A percentile compares a stretch with the other conserved stretches of the same genome.
Evolutionary conservation across 495 filamentous ascomycete genomes (phyloP).

Genomic region (Neurospora sp.): DNA sequence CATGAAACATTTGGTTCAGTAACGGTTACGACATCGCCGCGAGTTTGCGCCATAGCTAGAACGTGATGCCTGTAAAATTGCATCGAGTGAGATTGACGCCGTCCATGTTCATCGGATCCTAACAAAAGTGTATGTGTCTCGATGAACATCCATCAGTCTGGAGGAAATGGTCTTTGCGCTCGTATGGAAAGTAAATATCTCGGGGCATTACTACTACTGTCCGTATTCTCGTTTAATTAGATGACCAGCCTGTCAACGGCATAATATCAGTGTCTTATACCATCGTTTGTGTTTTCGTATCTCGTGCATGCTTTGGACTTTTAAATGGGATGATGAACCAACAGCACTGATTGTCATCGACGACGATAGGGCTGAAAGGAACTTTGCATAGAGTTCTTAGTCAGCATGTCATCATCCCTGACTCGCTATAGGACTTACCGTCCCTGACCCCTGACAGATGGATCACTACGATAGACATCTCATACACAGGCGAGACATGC

Average conservation of each 20-base stretch:
- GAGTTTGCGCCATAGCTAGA: not conserved
- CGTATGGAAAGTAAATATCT: not conserved
- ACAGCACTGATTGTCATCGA: not conserved
- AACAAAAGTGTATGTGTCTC: not conserved
- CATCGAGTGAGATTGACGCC: not conserved
- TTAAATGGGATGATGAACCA: not conserved
- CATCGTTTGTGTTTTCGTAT: not conserved
- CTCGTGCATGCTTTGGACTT: not conserved
- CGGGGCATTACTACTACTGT: not conserved
- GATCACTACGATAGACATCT: not conserved
- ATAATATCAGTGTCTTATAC: not conserved
- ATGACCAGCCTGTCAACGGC: not conserved
- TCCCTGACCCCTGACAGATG: no score
- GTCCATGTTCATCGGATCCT: not conserved
- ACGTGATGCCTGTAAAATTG: not conserved
- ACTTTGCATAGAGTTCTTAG: not conserved
- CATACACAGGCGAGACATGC: not conserved
- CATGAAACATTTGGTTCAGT: not conserved
- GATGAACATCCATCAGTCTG: not conserved
- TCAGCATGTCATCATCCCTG: not conserved
- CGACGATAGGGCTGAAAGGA: not conserved
- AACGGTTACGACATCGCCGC: not conserved
- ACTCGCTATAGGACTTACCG: not conserved
- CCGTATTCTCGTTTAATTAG: not conserved
- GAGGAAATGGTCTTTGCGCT: not conserved